Percentiles rank a stretch among this genome's conserved stretches.
These are phyloP conservation scores for Dactylorhiza incarnata DNA, from an alignment of 106 monocot species.

Conservation along the genomic window DNA sequence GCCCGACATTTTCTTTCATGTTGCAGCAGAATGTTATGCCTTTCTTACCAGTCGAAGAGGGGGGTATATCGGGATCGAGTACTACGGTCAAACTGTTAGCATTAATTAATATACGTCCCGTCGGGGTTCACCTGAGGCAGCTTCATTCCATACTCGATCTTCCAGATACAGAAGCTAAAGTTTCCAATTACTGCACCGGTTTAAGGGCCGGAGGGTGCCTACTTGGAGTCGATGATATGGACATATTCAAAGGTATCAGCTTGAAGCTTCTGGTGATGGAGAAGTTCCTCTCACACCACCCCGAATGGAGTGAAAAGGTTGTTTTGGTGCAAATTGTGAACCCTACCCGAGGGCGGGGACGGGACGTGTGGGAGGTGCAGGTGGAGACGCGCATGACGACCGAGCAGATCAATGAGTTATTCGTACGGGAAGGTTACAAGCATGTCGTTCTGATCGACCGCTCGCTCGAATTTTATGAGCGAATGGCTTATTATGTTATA, in stretches of 20 bases:
- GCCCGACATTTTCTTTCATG: slow-evolving; percentile 88
- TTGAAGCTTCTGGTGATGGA: slow-evolving; percentile 44
- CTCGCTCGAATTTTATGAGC: slow-evolving; percentile 38
- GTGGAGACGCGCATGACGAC: slow-evolving; percentile 26
- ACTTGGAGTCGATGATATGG: slow-evolving; percentile 59
- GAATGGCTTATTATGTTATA: slow-evolving; percentile 41
- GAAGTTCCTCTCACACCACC: slow-evolving; percentile 24
- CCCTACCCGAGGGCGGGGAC: slow-evolving; percentile 43
- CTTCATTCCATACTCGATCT: slow-evolving; percentile 31
- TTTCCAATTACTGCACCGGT: slow-evolving; percentile 33
- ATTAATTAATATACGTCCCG: slow-evolving; percentile 48
- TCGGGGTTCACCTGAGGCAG: slow-evolving; percentile 43
- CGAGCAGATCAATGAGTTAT: slow-evolving; percentile 32
- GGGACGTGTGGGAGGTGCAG: slow-evolving; percentile 39
- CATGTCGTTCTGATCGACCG: slow-evolving; percentile 53
- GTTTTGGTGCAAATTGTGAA: slow-evolving; percentile 62
- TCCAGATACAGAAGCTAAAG: slow-evolving; percentile 22
- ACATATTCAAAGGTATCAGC: slow-evolving; percentile 58
- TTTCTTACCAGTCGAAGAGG: slow-evolving; percentile 66
- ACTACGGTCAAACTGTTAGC: slow-evolving; percentile 51
- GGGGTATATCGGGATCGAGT: slow-evolving; percentile 80
- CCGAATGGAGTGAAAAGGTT: slow-evolving; percentile 25
- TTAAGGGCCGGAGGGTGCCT: slow-evolving; percentile 27
- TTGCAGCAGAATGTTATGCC: slow-evolving; percentile 72
- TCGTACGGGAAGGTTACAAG: slow-evolving; percentile 30